phyloP scores from a whole-genome alignment of 2,329 filamentous ascomycete species.

The Aspergillus hiratsukae region DNA sequence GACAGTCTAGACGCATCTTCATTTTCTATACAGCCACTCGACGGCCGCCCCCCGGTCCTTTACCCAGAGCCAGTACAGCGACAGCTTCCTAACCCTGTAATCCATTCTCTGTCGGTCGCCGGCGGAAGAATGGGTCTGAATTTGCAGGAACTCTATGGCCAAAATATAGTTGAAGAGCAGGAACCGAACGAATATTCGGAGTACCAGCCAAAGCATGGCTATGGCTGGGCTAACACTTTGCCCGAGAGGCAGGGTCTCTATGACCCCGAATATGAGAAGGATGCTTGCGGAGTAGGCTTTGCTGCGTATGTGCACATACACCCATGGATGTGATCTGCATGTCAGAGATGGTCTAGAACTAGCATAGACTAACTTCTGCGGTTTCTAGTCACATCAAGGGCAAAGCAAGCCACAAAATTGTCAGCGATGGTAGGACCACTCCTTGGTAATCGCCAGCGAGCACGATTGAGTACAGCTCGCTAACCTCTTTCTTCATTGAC shows the following conservation, averaged over 20 bases:
- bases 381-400: slow-evolving; percentile 84
- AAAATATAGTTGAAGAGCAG: slow-evolving; percentile 43
- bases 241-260: slow-evolving; percentile 98
- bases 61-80: slow-evolving; percentile 7
- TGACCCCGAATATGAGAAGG: slow-evolving; percentile 92
- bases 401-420: slow-evolving; percentile 94
- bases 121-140: slow-evolving; percentile 49
- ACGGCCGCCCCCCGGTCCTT: slow-evolving; percentile 11
- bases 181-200: slow-evolving; percentile 47
- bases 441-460: too few species aligned
- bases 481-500: slow-evolving; percentile 30
- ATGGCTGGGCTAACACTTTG: slow-evolving; percentile 92
- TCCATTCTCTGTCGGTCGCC: slow-evolving; percentile 38
- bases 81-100: slow-evolving; percentile 13
- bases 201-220: slow-evolving; percentile 57
- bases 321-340: background rate
- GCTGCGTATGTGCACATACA: slow-evolving; percentile 66
- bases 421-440: slow-evolving; percentile 78
- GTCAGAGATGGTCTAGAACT: background rate
- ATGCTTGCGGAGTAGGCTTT: slow-evolving; percentile 99
- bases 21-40: slow-evolving; percentile 12
- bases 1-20: slow-evolving; percentile 15
- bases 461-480: background rate
- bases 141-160: slow-evolving; percentile 46
- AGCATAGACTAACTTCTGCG: slow-evolving; percentile 7